Base-by-base conservation (phyloP, 352 stramenopile species). In the Phytophthora sojae region DNA sequence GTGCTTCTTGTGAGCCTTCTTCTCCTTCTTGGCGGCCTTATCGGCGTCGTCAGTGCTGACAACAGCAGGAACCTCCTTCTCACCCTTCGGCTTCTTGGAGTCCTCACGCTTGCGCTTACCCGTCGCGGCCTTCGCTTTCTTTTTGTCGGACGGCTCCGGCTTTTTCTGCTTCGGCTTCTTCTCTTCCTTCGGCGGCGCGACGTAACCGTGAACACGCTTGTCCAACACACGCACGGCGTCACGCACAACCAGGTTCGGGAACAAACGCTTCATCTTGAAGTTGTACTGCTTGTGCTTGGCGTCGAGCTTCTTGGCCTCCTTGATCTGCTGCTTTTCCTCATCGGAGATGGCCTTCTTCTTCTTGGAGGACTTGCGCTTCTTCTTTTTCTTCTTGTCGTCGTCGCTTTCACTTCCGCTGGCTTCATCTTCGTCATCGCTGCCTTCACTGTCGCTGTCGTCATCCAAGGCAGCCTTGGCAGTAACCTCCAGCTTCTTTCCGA, bases 281-380 rank as follows among this genome's bases (percentile, higher is more conserved):
- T 94, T 94, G 76, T 96, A 96, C 71, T 92, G 81, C 70, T 94
- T 96, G 79, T 94, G 84, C 70, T 93, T 95, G 19, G 80, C 82
- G 51, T 94, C 88, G 15, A 94, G 69, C 15, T 74, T 68, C 71
- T 92, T 94, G 6, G 71, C 82, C 63, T 90, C 80, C 64, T 94
- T 91, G 17, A 80, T 62, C 61, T 85, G 71, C 26, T 72, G 14
- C 57, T 86, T 88, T 32, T 89, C 79, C 45, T 91, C 82, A 0
- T 69, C 61, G 4, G 75, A 85, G 57, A 84, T 59, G 66, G 66
- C 21, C n/a, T 76, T 70, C 56, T 19, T 61, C 11, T 19, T 61
- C 11, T 42, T 42, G 35, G 35, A 42, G 9, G 57, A 29, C 19
- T 77, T 77, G 47, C 32, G n/a, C 37, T 69, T 69, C 49, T 65